These are phyloP conservation scores for Asterophora parasitica DNA, from an alignment of 768 basidiomycete genomes.

Conservation along the genomic window DNA sequence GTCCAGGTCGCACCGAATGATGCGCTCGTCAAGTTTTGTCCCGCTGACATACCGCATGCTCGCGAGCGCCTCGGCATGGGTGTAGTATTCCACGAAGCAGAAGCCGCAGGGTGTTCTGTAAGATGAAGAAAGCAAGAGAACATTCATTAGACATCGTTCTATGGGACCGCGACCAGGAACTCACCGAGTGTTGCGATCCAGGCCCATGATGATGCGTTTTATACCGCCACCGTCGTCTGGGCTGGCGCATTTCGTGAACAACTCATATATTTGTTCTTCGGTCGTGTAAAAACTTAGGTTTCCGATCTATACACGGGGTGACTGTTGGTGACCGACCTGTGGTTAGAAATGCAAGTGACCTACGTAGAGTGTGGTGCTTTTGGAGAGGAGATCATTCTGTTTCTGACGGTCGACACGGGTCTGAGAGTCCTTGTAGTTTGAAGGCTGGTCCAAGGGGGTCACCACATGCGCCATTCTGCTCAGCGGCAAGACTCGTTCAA, in stretches of 20 bases:
- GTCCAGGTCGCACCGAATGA: slow-evolving; percentile 97
- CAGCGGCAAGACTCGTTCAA: neutral
- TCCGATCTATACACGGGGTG: slow-evolving; percentile 56
- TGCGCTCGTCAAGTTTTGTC: slow-evolving; percentile 98
- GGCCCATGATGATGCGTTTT: slow-evolving; percentile 92
- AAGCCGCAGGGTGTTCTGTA: slow-evolving; percentile 87
- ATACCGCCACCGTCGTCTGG: slow-evolving; percentile 86
- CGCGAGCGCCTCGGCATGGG: slow-evolving; percentile 88
- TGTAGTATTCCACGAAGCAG: slow-evolving; percentile 96
- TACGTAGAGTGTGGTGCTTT: slow-evolving; percentile 90
- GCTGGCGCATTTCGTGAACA: slow-evolving; percentile 86
- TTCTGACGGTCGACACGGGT: slow-evolving; percentile 69
- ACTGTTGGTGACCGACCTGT: slow-evolving; percentile 13
- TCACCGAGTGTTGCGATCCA: slow-evolving; percentile 84
- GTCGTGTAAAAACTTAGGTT: slow-evolving; percentile 94
- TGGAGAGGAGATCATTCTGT: slow-evolving; percentile 76
- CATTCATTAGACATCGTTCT: slow-evolving; percentile 15
- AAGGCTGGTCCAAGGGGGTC: slow-evolving; percentile 82
- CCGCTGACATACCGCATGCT: slow-evolving; percentile 93
- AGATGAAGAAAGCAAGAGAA: slow-evolving; percentile 1
- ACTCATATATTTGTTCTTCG: slow-evolving; percentile 93
- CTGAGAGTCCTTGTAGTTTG: slow-evolving; percentile 96
- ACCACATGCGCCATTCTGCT: slow-evolving; percentile 81
- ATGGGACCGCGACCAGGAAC: slow-evolving; percentile 9
- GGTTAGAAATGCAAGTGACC: slow-evolving; percentile 27